Base-by-base conservation (phyloP, 345 rosid genomes). In the Microcos paniculata region DNA sequence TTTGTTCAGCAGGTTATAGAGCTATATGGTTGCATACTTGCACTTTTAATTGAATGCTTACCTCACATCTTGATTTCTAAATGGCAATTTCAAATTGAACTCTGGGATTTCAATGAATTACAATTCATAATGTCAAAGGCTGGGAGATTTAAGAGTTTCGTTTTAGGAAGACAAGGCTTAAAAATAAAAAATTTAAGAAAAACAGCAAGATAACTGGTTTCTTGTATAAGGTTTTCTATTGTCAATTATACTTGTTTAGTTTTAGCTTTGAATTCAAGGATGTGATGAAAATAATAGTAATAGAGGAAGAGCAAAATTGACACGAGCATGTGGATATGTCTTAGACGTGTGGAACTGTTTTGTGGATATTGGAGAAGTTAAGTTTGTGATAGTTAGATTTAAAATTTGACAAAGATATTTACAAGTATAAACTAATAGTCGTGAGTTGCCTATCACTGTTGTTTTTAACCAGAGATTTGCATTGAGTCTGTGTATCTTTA, bases 1-100 rank as follows among this genome's bases (percentile, higher is more conserved):
- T 95, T 90, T 85, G 88, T 90, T 79, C 87, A 90, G 88, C 97
- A 90, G 96, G 99, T 95, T 62, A 73, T 78, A 61, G 28, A 77
- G 45, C 70, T 38, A 40, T 35, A 59, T 46, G 56, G 15, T 67
- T 24, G n/a, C 18, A 63, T 26, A 51, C 19, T 35, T 46, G 73
- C 70, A 57, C 62, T n/a, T 71, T 5, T 55, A 21, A 2, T 15
- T 71, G 13, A 30, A 66, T 65, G 52, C 19, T 65, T 43, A 23
- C 42, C 11, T 14, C 42, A 33, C 52, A 42, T 65, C 70, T 23
- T 23, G 70, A 19, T 51, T 51, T 21, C 1, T 6, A 18, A n/a
- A 6, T 51, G 21, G 55, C 23, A 18, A 51, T 51, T 18, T 5
- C 55, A 51, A 51, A 51, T 18, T 51, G 55, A 53, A 53, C 57